phyloP scores from a whole-genome alignment of 495 filamentous ascomycete genomes.

The Penicillium silybi region DNA sequence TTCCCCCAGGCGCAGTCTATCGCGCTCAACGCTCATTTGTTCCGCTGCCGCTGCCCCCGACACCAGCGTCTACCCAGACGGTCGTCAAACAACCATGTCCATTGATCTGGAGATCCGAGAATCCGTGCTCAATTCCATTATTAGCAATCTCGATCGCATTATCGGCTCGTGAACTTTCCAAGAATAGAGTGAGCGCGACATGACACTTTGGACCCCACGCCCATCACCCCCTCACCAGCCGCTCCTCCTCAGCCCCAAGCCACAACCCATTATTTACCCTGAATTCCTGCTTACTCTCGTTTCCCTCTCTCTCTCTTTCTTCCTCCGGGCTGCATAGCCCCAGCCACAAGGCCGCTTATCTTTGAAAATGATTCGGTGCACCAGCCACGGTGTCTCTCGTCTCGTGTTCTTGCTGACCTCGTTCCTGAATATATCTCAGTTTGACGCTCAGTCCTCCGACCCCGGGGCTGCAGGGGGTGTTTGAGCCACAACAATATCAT shows the following conservation, averaged over 20 bases:
- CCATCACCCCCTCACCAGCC: conserved; percentile 2
- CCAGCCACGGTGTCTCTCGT: conserved; percentile 16
- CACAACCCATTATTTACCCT: conserved; percentile 3
- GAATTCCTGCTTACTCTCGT: not conserved
- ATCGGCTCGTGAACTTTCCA: conserved; percentile 8
- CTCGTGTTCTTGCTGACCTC: conserved; percentile 5
- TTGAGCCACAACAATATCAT: not conserved
- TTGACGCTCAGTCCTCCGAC: not conserved
- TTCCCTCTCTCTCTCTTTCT: not conserved
- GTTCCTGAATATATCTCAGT: conserved; percentile 2
- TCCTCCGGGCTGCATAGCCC: conserved; percentile 16
- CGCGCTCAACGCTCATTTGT: conserved; percentile 12
- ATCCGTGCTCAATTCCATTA: conserved; percentile 6
- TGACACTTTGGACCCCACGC: conserved; percentile 16
- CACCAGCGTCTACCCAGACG: conserved; percentile 21
- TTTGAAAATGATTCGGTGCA: conserved; percentile 14
- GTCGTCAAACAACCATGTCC: not conserved
- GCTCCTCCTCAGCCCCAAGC: conserved; percentile 18
- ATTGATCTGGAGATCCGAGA: not conserved
- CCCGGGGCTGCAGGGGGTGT: not conserved
- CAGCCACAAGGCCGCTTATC: conserved; percentile 18
- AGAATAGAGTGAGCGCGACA: conserved; percentile 18
- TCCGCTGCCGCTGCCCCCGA: conserved; percentile 11
- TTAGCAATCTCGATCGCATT: conserved; percentile 6
- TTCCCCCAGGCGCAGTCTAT: not conserved